phyloP scores from a whole-genome alignment of 2,329 filamentous ascomycete genomes.

The Cytospora leucostoma region DNA sequence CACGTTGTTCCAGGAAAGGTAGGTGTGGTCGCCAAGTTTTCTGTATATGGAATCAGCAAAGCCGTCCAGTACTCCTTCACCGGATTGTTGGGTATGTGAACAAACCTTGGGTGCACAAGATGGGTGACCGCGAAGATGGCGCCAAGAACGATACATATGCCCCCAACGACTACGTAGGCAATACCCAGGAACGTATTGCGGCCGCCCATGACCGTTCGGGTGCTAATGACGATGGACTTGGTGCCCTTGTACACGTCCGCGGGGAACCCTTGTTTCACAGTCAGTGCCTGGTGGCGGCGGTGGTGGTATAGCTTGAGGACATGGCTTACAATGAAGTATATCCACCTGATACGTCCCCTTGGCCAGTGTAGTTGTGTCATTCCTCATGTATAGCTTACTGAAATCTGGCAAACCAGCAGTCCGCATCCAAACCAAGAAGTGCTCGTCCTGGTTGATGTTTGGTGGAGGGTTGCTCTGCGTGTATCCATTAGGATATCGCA shows the following conservation, averaged over 20 bases:
- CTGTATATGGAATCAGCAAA: constrained; percentile 47
- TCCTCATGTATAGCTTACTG: constrained; percentile 87
- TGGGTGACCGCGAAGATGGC: constrained; percentile 87
- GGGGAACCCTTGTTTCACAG: constrained; percentile 68
- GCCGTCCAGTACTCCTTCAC: not conserved
- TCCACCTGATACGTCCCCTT: constrained; percentile 74
- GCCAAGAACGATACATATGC: constrained; percentile 87
- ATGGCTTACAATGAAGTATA: constrained; percentile 73
- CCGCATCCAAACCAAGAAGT: constrained; percentile 98
- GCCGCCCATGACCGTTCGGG: constrained; percentile 88
- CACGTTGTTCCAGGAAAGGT: constrained; percentile 87
- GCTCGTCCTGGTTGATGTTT: constrained; percentile 72
- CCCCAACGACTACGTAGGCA: constrained; percentile 91
- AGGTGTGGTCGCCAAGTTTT: constrained; percentile 97
- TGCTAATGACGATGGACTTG: constrained; percentile 88
- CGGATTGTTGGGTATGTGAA: constrained; percentile 25
- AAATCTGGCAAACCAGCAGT: constrained; percentile 92
- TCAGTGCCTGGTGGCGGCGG: constrained; percentile 20
- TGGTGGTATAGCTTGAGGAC: constrained; percentile 17
- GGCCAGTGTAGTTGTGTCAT: constrained; percentile 69
- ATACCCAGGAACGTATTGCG: constrained; percentile 96
- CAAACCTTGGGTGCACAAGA: constrained; percentile 84
- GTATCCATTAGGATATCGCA: constrained; percentile 71
- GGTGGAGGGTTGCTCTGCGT: constrained; percentile 65
- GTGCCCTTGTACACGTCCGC: constrained; percentile 78